Percentiles rank a stretch among this genome's conserved stretches.
phyloP scores from a whole-genome alignment of 495 filamentous ascomycete species.

The Podospora sp. region DNA sequence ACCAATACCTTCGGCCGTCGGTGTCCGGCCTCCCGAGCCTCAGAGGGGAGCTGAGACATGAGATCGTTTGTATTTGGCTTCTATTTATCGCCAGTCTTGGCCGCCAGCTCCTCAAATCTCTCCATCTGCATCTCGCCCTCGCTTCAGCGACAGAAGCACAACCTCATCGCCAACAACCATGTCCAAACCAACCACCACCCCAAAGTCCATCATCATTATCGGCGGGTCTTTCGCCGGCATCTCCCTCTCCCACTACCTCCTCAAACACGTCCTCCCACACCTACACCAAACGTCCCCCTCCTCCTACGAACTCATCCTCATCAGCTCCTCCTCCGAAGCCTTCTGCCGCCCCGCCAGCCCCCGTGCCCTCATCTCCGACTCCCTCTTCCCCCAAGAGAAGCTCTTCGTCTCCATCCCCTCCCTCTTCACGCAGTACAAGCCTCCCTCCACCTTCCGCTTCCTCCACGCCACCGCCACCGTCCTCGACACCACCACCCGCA shows the following conservation, averaged over 20 bases:
- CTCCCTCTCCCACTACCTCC: slow-evolving; percentile 54
- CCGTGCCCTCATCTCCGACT: slow-evolving; percentile 52
- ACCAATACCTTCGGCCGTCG: background rate
- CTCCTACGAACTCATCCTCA: slow-evolving; percentile 37
- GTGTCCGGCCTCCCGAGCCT: background rate
- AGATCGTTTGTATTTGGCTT: too few relatives aligned
- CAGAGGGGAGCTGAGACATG: background rate
- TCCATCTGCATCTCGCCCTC: background rate
- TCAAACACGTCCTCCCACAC: slow-evolving; percentile 53
- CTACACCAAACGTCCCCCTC: slow-evolving; percentile 32
- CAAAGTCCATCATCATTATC: slow-evolving; percentile 47
- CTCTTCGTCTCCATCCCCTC: slow-evolving; percentile 49
- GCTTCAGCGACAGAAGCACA: background rate
- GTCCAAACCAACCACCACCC: background rate
- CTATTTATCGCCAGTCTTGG: background rate
- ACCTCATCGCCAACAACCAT: background rate
- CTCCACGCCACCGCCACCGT: slow-evolving; percentile 55
- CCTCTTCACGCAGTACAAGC: slow-evolving; percentile 45
- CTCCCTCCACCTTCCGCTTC: slow-evolving; percentile 51
- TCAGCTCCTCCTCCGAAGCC: slow-evolving; percentile 48
- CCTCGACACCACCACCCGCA: slow-evolving; percentile 48
- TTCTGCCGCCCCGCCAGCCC: slow-evolving; percentile 50
- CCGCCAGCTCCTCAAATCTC: background rate
- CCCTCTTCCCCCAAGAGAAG: slow-evolving; percentile 49
- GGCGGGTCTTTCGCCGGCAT: slow-evolving; percentile 58